Evolutionary conservation across 2,329 filamentous ascomycete species (phyloP).

Genomic region (Didymella exigua): DNA sequence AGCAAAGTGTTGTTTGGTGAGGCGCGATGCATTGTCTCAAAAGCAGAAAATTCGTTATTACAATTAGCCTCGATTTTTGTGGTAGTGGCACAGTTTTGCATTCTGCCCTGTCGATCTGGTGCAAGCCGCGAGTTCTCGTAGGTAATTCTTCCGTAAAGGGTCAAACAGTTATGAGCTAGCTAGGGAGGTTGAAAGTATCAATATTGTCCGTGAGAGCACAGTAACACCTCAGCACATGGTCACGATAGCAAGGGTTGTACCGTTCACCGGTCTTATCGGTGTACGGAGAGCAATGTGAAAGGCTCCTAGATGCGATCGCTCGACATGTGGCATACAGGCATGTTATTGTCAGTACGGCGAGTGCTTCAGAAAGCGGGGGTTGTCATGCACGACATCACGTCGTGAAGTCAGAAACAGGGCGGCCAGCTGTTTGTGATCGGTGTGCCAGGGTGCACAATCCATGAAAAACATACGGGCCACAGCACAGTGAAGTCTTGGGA

Average conservation of each 20-base stretch:
- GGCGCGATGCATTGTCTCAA: no score
- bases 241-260: neutral
- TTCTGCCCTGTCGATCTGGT: neutral
- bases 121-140: neutral
- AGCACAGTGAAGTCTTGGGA: neutral
- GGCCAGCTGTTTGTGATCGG: neutral
- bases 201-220: neutral
- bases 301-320: neutral
- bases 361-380: conserved; percentile 10
- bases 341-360: neutral
- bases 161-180: neutral
- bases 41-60: no score
- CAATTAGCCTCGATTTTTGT: no score
- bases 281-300: neutral
- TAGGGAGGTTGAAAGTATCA: neutral
- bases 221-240: neutral
- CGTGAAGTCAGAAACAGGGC: neutral
- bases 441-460: neutral
- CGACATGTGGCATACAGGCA: conserved; percentile 2
- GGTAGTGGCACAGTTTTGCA: no score
- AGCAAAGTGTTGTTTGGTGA: no score
- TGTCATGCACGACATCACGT: conserved; percentile 4
- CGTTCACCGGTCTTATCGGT: neutral
- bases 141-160: neutral
- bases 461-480: neutral